A percentile compares a stretch with the other conserved stretches of the same genome.
These are phyloP conservation scores for Pythium coloratum DNA, from an alignment of 352 stramenopile species.

Conservation along the genomic window DNA sequence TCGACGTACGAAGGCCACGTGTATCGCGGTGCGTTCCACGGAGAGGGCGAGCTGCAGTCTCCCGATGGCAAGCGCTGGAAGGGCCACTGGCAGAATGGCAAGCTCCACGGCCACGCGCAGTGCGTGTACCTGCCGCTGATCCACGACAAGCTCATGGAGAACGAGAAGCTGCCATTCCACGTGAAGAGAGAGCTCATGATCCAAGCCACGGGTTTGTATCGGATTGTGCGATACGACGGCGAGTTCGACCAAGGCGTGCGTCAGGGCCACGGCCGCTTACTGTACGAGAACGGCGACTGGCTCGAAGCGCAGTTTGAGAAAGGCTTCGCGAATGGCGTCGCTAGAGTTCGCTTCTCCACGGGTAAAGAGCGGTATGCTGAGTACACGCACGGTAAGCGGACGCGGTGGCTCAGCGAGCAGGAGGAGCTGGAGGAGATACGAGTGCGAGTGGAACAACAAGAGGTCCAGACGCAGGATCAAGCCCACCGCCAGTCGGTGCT, in stretches of 20 bases:
- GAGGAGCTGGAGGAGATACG: conserved; percentile 51
- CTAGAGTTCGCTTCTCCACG: conserved; percentile 41
- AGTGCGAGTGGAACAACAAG: conserved; percentile 9
- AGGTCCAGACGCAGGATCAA: conserved; percentile 11
- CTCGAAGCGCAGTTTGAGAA: conserved; percentile 44
- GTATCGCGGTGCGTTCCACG: conserved; percentile 63
- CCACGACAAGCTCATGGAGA: conserved; percentile 37
- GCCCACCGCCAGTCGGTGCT: conserved; percentile 16
- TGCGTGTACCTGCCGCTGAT: conserved; percentile 54
- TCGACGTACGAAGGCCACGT: conserved; percentile 60
- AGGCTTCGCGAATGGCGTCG: conserved; percentile 49
- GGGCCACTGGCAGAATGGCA: conserved; percentile 49
- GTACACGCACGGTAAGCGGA: conserved; percentile 38
- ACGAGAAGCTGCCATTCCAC: conserved; percentile 20
- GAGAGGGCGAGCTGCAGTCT: conserved; percentile 46
- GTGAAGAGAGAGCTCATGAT: conserved; percentile 11
- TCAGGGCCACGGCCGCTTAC: conserved; percentile 45
- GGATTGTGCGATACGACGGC: conserved; percentile 55
- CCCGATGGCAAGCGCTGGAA: conserved; percentile 59
- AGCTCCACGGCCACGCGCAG: conserved; percentile 49
- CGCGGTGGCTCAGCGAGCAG: conserved; percentile 48
- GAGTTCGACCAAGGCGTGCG: conserved; percentile 46
- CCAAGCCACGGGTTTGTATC: conserved; percentile 40
- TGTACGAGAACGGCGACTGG: conserved; percentile 61
- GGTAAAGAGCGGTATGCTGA: conserved; percentile 38